Evolutionary conservation across 495 filamentous ascomycete genomes (phyloP).

Genomic region (Pyronema omphalodes): DNA sequence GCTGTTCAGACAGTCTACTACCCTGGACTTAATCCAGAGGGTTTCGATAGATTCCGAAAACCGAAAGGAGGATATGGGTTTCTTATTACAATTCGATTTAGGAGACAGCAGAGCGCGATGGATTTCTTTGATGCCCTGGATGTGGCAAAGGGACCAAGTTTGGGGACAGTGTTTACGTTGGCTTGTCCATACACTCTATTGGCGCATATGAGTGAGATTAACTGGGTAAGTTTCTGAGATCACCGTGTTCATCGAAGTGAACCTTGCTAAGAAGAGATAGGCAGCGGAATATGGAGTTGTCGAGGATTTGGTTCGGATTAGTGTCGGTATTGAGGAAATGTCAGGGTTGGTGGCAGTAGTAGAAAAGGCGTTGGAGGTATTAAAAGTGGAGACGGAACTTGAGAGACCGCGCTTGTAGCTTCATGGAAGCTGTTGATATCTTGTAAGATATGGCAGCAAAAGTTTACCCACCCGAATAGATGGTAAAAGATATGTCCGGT

Average conservation of each 20-base stretch:
- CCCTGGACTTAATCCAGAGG: background rate
- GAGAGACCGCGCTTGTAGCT: too few relatives aligned
- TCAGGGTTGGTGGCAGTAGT: constrained; percentile 38
- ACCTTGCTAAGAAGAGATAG: background rate
- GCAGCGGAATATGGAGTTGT: constrained; percentile 57
- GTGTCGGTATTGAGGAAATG: constrained; percentile 73
- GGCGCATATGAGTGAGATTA: constrained; percentile 78
- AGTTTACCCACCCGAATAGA: background rate
- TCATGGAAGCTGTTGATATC: too few relatives aligned
- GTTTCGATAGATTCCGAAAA: too few relatives aligned
- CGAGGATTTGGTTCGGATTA: constrained; percentile 59
- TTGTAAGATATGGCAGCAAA: too few relatives aligned
- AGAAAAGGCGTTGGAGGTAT: constrained; percentile 27
- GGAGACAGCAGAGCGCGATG: constrained; percentile 44
- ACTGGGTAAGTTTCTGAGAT: constrained; percentile 38
- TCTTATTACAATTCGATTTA: constrained; percentile 68
- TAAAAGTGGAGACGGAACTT: too few relatives aligned
- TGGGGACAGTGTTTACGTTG: constrained; percentile 92
- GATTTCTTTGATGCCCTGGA: constrained; percentile 75
- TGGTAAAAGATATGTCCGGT: background rate
- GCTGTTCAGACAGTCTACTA: background rate
- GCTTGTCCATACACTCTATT: constrained; percentile 77
- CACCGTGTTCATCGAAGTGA: too few relatives aligned
- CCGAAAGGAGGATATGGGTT: constrained; percentile 66
- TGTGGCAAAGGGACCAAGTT: constrained; percentile 78